Evolutionary conservation across 2,329 filamentous ascomycete species (phyloP).

Genomic region (Colletotrichum sp.): DNA sequence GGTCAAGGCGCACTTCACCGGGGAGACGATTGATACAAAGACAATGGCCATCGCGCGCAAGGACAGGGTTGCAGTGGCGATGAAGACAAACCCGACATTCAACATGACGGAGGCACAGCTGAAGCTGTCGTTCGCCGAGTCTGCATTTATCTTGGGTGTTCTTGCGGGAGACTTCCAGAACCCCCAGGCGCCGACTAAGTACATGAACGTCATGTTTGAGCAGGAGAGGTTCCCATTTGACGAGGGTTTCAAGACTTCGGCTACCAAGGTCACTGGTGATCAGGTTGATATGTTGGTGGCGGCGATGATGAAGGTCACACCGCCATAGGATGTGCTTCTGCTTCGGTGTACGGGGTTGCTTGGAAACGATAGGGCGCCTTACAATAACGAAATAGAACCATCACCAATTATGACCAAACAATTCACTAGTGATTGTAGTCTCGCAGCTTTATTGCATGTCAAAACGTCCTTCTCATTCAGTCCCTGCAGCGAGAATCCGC

Average conservation of each 20-base stretch:
- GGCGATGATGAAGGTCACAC: background rate
- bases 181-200: background rate
- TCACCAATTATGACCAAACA: accelerated
- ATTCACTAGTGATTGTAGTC: background rate
- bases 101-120: background rate
- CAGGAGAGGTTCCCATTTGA: background rate
- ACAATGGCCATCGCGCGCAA: conserved; percentile 29
- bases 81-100: background rate
- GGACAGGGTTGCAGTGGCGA: conserved; percentile 33
- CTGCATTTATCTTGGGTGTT: background rate
- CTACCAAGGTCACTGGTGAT: background rate
- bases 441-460: background rate
- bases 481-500: background rate
- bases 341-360: background rate
- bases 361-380: background rate
- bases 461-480: background rate
- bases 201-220: background rate
- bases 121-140: background rate
- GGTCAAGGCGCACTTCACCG: background rate
- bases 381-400: background rate
- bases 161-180: background rate
- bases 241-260: background rate
- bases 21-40: background rate
- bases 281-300: background rate
- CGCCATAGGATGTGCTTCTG: background rate